These are phyloP conservation scores for Lentinula sp. DNA, from an alignment of 768 basidiomycete species.

Conservation along the genomic window DNA sequence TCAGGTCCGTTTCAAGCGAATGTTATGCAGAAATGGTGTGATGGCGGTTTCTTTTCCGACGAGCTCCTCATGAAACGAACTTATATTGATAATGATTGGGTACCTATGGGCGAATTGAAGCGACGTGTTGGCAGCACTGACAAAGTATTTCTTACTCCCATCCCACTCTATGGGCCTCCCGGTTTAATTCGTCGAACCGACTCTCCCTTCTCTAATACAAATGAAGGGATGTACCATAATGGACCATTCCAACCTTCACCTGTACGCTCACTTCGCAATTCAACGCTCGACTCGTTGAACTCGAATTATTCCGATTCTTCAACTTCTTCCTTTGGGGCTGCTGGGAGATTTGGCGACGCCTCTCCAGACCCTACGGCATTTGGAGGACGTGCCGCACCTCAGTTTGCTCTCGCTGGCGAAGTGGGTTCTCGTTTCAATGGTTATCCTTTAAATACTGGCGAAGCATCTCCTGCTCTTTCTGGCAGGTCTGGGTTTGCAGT, in stretches of 20 bases:
- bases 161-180: slow-evolving; percentile 40
- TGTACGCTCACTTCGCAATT: slow-evolving; percentile 48
- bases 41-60: slow-evolving; percentile 81
- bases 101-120: slow-evolving; percentile 53
- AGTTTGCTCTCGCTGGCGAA: slow-evolving; percentile 24
- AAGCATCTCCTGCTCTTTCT: slow-evolving; percentile 19
- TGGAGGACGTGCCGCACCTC: slow-evolving; percentile 32
- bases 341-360: slow-evolving; percentile 51
- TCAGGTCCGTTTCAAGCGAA: slow-evolving; percentile 86
- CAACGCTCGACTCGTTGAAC: slow-evolving; percentile 62
- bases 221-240: slow-evolving; percentile 32
- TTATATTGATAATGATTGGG: slow-evolving; percentile 64
- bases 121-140: slow-evolving; percentile 40
- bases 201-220: slow-evolving; percentile 35
- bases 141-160: slow-evolving; percentile 60
- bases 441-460: slow-evolving; percentile 18
- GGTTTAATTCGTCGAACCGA: slow-evolving; percentile 45
- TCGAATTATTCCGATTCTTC: slow-evolving; percentile 66
- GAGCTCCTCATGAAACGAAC: slow-evolving; percentile 82
- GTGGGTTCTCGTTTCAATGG: slow-evolving; percentile 23
- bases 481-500: slow-evolving; percentile 35
- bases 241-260: slow-evolving; percentile 67
- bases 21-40: slow-evolving; percentile 92
- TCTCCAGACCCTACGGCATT: slow-evolving; percentile 67
- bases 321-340: slow-evolving; percentile 60